These are phyloP conservation scores for Pythium sukuiense DNA, from an alignment of 352 stramenopile species.

Conservation along the genomic window DNA sequence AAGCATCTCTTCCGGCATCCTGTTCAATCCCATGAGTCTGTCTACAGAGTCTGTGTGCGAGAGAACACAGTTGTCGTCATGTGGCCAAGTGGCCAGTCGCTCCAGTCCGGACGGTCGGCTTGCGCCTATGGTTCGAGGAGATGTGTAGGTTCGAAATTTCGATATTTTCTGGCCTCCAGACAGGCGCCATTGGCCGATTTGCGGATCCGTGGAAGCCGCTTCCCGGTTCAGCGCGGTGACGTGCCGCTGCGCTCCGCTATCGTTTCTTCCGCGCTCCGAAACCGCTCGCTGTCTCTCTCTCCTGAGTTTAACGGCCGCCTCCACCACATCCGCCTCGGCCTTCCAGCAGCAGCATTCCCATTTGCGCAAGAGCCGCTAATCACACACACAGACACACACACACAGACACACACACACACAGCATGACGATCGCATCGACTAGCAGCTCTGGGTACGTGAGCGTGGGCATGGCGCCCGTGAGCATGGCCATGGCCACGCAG, in stretches of 20 bases:
- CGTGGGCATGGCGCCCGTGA: background rate
- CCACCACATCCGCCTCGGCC: too few species aligned
- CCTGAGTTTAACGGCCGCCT: background rate
- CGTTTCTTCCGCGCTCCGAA: conserved; percentile 2
- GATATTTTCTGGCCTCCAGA: background rate
- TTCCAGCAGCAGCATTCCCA: background rate
- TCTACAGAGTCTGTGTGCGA: background rate
- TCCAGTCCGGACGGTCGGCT: too few species aligned
- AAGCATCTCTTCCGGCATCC: background rate
- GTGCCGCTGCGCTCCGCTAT: background rate
- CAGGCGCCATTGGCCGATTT: background rate
- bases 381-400: background rate
- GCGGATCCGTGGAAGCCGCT: background rate
- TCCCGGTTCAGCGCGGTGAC: background rate
- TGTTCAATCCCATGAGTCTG: background rate
- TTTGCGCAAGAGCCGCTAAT: background rate
- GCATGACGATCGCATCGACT: conserved; percentile 15
- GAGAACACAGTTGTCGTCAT: background rate
- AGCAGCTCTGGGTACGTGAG: background rate
- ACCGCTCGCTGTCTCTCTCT: background rate
- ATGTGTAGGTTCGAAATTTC: conserved; percentile 6
- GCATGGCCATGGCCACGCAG: background rate
- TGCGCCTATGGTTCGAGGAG: background rate
- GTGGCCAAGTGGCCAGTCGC: background rate
- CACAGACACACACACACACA: background rate